phyloP scores from a whole-genome alignment of 73 alveolate genomes.

The Durusdinium trenchii region DNA sequence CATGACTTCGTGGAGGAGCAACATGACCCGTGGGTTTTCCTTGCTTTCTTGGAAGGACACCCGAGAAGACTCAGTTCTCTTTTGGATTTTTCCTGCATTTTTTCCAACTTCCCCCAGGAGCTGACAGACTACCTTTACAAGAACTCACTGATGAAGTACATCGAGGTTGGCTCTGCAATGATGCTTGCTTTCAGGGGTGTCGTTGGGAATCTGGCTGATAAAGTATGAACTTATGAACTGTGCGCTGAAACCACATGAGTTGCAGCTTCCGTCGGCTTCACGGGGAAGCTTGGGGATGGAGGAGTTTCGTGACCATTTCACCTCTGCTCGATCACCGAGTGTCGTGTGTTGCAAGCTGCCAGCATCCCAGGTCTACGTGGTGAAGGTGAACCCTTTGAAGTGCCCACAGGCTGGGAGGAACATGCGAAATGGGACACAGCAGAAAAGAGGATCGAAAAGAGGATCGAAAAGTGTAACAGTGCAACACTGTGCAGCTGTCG shows the following conservation, averaged over 20 bases:
- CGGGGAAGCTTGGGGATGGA: no score
- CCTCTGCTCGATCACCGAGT: no score
- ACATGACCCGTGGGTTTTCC: no score
- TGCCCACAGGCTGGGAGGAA: slow-evolving; percentile 37
- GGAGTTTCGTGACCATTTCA: no score
- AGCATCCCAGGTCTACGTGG: slow-evolving; percentile 76
- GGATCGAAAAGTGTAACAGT: no score
- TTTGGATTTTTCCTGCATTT: neutral
- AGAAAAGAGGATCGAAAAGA: no score
- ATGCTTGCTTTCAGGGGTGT: neutral
- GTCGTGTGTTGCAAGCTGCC: no score
- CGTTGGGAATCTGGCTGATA: neutral
- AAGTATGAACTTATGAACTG: neutral
- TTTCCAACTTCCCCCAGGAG: slow-evolving; percentile 95
- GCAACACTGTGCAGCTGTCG: neutral
- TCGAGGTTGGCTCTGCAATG: slow-evolving; percentile 97
- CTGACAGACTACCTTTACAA: slow-evolving; percentile 99
- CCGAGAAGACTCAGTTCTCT: neutral
- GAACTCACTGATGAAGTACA: slow-evolving; percentile 99
- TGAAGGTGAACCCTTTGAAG: slow-evolving; percentile 86
- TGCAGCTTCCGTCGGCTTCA: no score
- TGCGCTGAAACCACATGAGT: neutral
- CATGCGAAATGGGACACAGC: neutral
- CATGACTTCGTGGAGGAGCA: slow-evolving; percentile 98
- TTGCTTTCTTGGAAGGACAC: neutral